phyloP scores from a whole-genome alignment of 345 rosid genomes.

The Eucalyptus coolabah region DNA sequence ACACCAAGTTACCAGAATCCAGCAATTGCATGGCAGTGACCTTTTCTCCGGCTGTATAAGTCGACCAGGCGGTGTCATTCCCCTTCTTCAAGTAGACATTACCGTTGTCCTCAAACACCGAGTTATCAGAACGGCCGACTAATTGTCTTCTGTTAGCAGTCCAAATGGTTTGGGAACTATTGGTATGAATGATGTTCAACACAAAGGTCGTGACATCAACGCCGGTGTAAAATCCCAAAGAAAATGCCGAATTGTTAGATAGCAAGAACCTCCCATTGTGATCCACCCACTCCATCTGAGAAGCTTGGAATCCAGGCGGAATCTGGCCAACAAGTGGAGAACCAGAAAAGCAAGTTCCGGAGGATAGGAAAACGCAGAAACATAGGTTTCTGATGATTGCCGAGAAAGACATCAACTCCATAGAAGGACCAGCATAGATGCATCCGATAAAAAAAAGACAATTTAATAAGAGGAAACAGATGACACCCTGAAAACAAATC shows the following conservation, averaged over 20 bases:
- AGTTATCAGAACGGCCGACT: slow-evolving; percentile 14
- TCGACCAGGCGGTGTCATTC: slow-evolving; percentile 12
- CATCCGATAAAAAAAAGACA: not conserved
- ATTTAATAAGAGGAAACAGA: rapidly evolving
- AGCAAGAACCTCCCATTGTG: slow-evolving; percentile 20
- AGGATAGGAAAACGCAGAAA: slow-evolving; percentile 1
- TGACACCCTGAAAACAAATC: not conserved
- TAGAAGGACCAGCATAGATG: not conserved
- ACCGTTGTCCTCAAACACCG: slow-evolving; percentile 24
- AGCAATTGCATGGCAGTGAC: slow-evolving; percentile 15
- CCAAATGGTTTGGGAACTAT: slow-evolving; percentile 19
- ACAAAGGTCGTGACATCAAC: not conserved
- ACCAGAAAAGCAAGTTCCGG: not conserved
- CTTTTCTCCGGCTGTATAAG: slow-evolving; percentile 12
- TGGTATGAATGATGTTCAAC: slow-evolving; percentile 14
- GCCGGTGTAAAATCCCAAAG: slow-evolving; percentile 18
- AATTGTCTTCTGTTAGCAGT: slow-evolving; percentile 19
- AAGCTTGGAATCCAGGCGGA: slow-evolving; percentile 28
- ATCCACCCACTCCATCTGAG: slow-evolving; percentile 21
- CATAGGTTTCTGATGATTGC: not conserved
- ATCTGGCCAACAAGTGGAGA: slow-evolving; percentile 13
- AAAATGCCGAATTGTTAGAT: slow-evolving; percentile 22
- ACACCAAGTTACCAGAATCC: slow-evolving; percentile 44
- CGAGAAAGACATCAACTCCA: slow-evolving; percentile 6
- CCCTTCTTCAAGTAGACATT: slow-evolving; percentile 13